Percentiles rank a stretch among this genome's conserved stretches.
Evolutionary conservation across 176 grass and related monocot species (phyloP).

Genomic region (Avena atlantica): DNA sequence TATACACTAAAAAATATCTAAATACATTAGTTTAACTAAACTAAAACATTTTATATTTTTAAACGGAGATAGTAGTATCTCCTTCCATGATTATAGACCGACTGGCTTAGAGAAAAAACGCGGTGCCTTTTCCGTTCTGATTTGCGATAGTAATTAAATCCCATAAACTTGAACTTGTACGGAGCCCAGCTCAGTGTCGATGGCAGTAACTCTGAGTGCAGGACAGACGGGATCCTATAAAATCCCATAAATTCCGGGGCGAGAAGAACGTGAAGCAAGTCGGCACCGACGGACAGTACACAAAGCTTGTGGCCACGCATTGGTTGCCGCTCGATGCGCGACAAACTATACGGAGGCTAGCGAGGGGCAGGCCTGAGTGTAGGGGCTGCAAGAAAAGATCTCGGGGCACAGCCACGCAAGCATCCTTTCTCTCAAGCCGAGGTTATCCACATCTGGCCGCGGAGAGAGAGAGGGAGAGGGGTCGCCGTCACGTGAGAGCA

Average conservation of each 20-base stretch:
- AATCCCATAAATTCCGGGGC: not conserved
- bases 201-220: not conserved
- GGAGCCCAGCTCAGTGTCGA: too few species aligned
- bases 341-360: not conserved
- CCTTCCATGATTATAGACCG: too few species aligned
- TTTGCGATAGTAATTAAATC: too few species aligned
- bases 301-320: not conserved
- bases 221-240: not conserved
- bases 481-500: slow-evolving; percentile 22
- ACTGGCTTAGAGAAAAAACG: too few species aligned
- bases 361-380: not conserved
- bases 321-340: not conserved
- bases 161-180: too few species aligned
- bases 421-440: not conserved
- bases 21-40: too few species aligned
- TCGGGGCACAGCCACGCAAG: not conserved
- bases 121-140: too few species aligned
- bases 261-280: not conserved
- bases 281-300: not conserved
- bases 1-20: too few species aligned
- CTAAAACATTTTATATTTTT: too few species aligned
- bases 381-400: not conserved
- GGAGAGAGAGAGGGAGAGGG: not conserved
- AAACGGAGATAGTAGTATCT: too few species aligned
- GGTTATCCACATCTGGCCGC: slow-evolving; percentile 7